phyloP scores from a whole-genome alignment of 345 rosid genomes.

The Euphorbia lathyris region DNA sequence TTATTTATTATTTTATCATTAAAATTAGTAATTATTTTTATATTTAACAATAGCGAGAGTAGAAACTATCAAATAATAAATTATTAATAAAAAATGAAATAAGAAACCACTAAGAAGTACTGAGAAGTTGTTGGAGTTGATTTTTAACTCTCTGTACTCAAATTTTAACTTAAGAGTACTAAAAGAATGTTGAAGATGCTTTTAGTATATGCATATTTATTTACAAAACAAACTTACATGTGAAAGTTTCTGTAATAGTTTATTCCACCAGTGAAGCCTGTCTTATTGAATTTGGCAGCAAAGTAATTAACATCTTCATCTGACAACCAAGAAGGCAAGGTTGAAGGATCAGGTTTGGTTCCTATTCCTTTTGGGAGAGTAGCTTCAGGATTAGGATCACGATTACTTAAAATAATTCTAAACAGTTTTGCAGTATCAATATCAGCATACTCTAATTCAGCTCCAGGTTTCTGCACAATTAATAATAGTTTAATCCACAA shows the following conservation, averaged over 20 bases:
- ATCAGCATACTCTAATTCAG: neutral
- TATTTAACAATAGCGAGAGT: no score
- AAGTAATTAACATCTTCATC: neutral
- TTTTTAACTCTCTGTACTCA: no score
- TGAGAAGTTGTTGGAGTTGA: no score
- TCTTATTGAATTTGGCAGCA: neutral
- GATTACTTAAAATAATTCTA: neutral
- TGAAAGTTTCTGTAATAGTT: neutral
- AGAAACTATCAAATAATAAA: no score
- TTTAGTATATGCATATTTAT: no score
- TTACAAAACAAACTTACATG: neutral
- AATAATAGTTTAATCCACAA: no score
- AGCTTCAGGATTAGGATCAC: neutral
- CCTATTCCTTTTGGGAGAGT: neutral
- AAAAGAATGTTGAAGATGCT: no score
- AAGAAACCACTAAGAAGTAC: no score
- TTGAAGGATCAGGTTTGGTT: neutral
- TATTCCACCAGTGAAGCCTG: conserved; percentile 3
- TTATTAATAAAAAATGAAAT: no score
- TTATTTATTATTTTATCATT: no score
- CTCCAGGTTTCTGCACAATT: neutral
- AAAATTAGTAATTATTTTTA: no score
- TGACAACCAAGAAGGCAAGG: neutral
- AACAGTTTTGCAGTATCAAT: neutral
- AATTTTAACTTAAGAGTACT: no score